Evolutionary conservation across 2,329 filamentous ascomycete genomes (phyloP).

Genomic region (Fusarium sp.): DNA sequence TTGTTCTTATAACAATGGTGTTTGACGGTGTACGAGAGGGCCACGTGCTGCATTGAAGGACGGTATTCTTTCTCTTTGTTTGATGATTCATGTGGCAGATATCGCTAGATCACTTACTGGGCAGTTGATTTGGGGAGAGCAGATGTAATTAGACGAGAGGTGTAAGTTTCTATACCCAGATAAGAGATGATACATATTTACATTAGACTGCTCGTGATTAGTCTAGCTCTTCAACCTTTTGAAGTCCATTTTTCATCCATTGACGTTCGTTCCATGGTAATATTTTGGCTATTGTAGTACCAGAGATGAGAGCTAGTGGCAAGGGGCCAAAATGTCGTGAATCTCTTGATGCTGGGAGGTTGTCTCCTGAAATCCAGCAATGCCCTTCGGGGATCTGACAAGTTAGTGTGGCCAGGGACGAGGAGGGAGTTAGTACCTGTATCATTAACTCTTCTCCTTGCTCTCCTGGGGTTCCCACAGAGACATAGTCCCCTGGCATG

Average conservation of each 20-base stretch:
- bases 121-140: slow-evolving; percentile 29
- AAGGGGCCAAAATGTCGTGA: slow-evolving; percentile 88
- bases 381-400: slow-evolving; percentile 86
- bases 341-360: slow-evolving; percentile 84
- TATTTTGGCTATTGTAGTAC: slow-evolving; percentile 79
- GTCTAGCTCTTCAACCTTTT: slow-evolving; percentile 44
- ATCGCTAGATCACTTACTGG: slow-evolving; percentile 34
- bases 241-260: slow-evolving; percentile 60
- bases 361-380: slow-evolving; percentile 92
- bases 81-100: slow-evolving; percentile 50
- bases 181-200: slow-evolving; percentile 42
- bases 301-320: slow-evolving; percentile 83
- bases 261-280: slow-evolving; percentile 62
- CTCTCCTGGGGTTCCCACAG: slow-evolving; percentile 69
- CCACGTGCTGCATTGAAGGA: slow-evolving; percentile 14
- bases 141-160: slow-evolving; percentile 51
- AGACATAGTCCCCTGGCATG: slow-evolving; percentile 80
- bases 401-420: slow-evolving; percentile 1
- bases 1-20: slow-evolving; percentile 29
- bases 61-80: slow-evolving; percentile 41
- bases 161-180: slow-evolving; percentile 45
- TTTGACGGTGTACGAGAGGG: slow-evolving; percentile 26
- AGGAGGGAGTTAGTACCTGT: slow-evolving; percentile 60
- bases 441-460: slow-evolving; percentile 65
- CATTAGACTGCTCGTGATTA: slow-evolving; percentile 14